Percentiles rank a stretch among this genome's conserved stretches.
phyloP scores from a whole-genome alignment of 2,329 filamentous ascomycete species.

The Orbilia brochopaga region DNA sequence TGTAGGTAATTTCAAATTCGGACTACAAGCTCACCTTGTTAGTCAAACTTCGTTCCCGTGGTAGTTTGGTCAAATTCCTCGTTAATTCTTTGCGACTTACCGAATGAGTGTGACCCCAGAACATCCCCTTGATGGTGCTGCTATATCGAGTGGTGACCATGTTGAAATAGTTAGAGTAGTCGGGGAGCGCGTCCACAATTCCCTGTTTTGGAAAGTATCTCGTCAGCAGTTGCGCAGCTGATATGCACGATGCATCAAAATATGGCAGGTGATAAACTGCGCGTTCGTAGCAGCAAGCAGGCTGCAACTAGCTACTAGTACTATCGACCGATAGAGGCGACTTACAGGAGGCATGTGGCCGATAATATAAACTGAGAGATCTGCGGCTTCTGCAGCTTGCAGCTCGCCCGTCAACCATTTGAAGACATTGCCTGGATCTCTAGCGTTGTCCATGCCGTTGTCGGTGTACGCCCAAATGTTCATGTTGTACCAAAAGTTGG shows the following conservation, averaged over 20 bases:
- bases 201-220: conserved; percentile 16
- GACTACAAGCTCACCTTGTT: conserved; percentile 65
- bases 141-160: conserved; percentile 65
- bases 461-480: conserved; percentile 66
- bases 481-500: conserved; percentile 66
- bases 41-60: not conserved
- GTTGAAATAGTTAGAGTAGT: conserved; percentile 64
- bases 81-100: conserved; percentile 57
- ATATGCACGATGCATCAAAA: no score
- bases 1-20: conserved; percentile 65
- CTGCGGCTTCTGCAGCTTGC: conserved; percentile 62
- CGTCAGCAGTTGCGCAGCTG: conserved; percentile 6
- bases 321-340: not conserved
- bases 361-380: conserved; percentile 66
- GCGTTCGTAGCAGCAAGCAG: not conserved
- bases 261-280: not conserved
- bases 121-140: conserved; percentile 62
- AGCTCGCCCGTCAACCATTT: conserved; percentile 65
- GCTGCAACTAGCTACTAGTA: not conserved
- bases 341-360: conserved; percentile 65
- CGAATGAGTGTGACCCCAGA: conserved; percentile 47
- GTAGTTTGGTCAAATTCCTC: conserved; percentile 56
- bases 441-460: conserved; percentile 63
- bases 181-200: conserved; percentile 63
- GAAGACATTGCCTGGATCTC: conserved; percentile 59